Base-by-base conservation (phyloP, 2,329 filamentous ascomycete genomes). In the Metarhizium sp. region DNA sequence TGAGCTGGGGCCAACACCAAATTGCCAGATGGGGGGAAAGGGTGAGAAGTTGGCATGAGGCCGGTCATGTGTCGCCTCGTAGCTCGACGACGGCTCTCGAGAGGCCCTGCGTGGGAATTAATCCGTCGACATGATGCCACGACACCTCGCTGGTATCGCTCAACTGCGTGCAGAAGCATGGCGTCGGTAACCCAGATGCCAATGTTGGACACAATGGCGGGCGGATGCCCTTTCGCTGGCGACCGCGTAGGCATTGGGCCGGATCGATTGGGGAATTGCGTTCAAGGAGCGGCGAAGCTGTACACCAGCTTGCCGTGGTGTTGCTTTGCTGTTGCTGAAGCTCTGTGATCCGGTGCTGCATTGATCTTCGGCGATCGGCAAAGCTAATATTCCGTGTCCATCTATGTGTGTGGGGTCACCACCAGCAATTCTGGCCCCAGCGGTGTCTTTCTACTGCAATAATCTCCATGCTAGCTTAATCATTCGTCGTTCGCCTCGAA, bases 11-110 rank as follows among this genome's bases (percentile, higher is more conserved):
- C 74, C 66, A 29, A 73, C 69, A 13, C 74, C 69, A 49, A 80
- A 70, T 0, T 73, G 71, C 80, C 79, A 82, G 6, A 70, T 63
- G 2, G 74, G 71, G 71, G 65, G 18, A 67, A 68, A 7, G 68
- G 61, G 4, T 64, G 62, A 25, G 73, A 64, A 8, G 70, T 63
- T 30, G 75, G 71, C 54, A 77, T 69, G 56, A 80, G 65, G 52
- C 74, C 78, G 20, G 75, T 78, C 73, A 83, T 80, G 52, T 74
- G 75, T 55, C 80, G 75, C 63, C 74, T 80, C 40, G 78, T 78
- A 20, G 77, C 62, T 6, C 80, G 74, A 34, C 77, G 78, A 34
- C 78, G 75, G 62, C 73, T 76, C 66, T 84, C 81, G 59, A 84
- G 70, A 1, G 80, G 79, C 0, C 80, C 80, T 0, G 77, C 76